Percentiles rank a stretch among this genome's conserved stretches.
phyloP scores from a whole-genome alignment of 768 basidiomycete species.

The Tricholoma saponaceum region DNA sequence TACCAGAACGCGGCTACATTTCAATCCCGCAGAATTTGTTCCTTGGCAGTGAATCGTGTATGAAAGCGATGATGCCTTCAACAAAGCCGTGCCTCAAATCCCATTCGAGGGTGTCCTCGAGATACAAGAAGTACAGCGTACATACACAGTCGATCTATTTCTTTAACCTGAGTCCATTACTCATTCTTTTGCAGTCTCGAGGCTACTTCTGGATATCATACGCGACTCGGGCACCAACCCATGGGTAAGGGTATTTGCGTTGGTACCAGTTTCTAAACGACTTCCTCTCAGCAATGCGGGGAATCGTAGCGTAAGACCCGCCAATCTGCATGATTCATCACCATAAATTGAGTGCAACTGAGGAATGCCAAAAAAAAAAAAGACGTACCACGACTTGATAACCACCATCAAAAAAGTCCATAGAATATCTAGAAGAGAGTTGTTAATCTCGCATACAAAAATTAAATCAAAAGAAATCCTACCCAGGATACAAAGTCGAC shows the following conservation, averaged over 20 bases:
- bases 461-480: slow-evolving; percentile 13
- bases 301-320: slow-evolving; percentile 84
- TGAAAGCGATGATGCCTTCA: no score
- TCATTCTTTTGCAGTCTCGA: background rate
- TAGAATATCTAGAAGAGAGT: slow-evolving; percentile 52
- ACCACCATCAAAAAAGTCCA: slow-evolving; percentile 87
- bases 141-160: background rate
- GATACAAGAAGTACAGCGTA: no score
- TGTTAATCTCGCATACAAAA: background rate
- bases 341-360: slow-evolving; percentile 5
- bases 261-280: slow-evolving; percentile 91
- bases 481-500: slow-evolving; percentile 86
- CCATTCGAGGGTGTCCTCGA: no score
- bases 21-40: no score
- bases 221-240: slow-evolving; percentile 69
- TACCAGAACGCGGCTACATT: no score
- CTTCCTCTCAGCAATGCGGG: slow-evolving; percentile 72
- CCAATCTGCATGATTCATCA: slow-evolving; percentile 56
- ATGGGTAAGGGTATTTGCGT: slow-evolving; percentile 85
- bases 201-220: slow-evolving; percentile 42
- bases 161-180: background rate
- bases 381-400: slow-evolving; percentile 83
- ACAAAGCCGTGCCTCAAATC: no score
- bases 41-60: no score
- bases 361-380: background rate